phyloP scores from a whole-genome alignment of 2,329 filamentous ascomycete species.

The Ophiobolus disseminans region DNA sequence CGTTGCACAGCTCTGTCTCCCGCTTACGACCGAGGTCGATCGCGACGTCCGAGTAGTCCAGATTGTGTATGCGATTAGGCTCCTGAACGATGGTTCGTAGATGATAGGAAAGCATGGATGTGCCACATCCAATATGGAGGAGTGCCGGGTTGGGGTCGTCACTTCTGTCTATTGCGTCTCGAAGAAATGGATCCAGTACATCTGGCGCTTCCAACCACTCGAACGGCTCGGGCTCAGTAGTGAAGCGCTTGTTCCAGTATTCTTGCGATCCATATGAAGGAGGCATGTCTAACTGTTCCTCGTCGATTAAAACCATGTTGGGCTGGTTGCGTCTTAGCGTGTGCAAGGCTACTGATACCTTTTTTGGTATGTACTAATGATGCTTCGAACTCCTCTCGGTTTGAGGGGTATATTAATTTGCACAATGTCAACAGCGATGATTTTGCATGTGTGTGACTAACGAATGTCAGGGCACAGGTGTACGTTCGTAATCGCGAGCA shows the following conservation, averaged over 20 bases:
- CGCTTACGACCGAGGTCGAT: conserved; percentile 40
- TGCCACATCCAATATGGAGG: conserved; percentile 51
- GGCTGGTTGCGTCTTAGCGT: no score
- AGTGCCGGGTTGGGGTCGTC: conserved; percentile 29
- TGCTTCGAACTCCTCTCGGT: no score
- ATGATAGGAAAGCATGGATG: conserved; percentile 47
- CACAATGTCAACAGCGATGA: no score
- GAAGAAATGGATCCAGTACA: conserved; percentile 38
- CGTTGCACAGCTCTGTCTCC: conserved; percentile 35
- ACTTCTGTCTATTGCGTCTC: conserved; percentile 24
- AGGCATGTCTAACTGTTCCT: conserved; percentile 12
- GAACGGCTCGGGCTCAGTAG: conserved; percentile 41
- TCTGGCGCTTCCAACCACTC: conserved; percentile 48
- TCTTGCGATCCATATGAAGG: conserved; percentile 44
- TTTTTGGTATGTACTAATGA: no score
- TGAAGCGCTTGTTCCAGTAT: conserved; percentile 51
- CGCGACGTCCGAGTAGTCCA: conserved; percentile 49
- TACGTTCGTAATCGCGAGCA: not conserved
- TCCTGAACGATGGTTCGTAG: conserved; percentile 40
- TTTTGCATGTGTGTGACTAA: no score
- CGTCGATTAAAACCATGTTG: no score
- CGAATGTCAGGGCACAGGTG: no score
- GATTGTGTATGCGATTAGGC: conserved; percentile 45
- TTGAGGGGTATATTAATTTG: no score
- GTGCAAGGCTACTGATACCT: no score